Base-by-base conservation (phyloP, 2,329 filamentous ascomycete genomes). In the Fusarium sp. region DNA sequence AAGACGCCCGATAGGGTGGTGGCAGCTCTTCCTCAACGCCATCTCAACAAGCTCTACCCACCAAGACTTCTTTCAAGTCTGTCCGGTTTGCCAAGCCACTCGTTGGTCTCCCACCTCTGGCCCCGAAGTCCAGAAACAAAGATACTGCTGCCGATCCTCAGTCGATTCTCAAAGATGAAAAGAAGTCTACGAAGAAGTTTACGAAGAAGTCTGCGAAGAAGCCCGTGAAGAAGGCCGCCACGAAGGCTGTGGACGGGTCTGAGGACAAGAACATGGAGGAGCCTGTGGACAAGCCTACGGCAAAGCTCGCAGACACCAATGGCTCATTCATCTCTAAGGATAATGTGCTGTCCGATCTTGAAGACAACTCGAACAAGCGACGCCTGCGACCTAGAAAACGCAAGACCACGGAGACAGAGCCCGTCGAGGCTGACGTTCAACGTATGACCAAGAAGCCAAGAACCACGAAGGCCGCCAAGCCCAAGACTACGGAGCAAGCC, bases 1-100 rank as follows among this genome's bases (percentile, higher is more conserved):
- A 83, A 73, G 81, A 83, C 69, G 80, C 81, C 77, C 80, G 81
- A 81, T 83, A 83, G 81, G 76, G 75, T 79, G 78, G 66, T 80
- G 78, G 77, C 67, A 70, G 70, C 62, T 64, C 75, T 69, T 75
- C 67, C 62, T 73, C 66, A 53, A 73, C 66, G 72, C 55, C 70
- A 69, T 61, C 69, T 51, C 78, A 68, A 62, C 61, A 67, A 61
- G 38, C 60, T 56, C 42, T 51, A 35, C 55, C 62, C n/a, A 71
- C 62, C 20, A 71, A 58, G 33, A 63, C 69, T 24, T 66, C 59
- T 29, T 76, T 72, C 35, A 74, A 76, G 46, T 71, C 69, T 20
- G 73, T 78, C n/a, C 69, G 70, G 51, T 80, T 79, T 64, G 73
- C 70, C n/a, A 62, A 72, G 44, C 78, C 78, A n/a, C 56, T 77